Evolutionary conservation across 305 asterid genomes (phyloP).

Genomic region (Rubia balearica): DNA sequence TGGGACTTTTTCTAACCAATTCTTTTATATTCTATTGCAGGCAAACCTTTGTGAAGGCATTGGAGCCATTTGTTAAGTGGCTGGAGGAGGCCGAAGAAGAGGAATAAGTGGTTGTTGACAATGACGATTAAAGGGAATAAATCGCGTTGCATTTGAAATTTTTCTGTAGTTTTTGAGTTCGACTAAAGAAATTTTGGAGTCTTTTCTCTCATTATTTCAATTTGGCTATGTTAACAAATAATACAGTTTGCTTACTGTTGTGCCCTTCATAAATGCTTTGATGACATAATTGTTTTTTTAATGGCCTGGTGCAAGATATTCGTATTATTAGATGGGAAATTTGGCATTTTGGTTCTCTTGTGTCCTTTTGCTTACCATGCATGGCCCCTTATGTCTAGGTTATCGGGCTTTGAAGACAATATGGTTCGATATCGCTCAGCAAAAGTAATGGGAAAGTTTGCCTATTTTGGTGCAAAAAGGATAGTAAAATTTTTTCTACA

Average conservation of each 20-base stretch:
- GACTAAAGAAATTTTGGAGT: neutral
- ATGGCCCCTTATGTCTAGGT: no score
- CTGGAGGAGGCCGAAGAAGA: conserved; percentile 99
- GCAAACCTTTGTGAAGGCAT: conserved; percentile 78
- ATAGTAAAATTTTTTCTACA: no score
- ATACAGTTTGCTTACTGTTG: neutral
- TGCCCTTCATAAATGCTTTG: neutral
- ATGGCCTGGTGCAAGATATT: neutral
- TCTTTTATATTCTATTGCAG: conserved; percentile 30
- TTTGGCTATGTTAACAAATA: neutral
- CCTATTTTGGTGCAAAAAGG: no score
- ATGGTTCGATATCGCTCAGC: no score
- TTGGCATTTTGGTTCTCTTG: no score
- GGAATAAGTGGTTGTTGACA: conserved; percentile 36
- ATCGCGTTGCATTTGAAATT: neutral
- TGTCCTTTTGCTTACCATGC: no score
- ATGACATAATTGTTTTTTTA: neutral
- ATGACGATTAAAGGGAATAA: conserved; percentile 4
- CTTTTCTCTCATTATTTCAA: neutral
- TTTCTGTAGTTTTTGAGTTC: neutral
- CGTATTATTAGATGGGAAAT: neutral
- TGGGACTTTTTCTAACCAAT: neutral
- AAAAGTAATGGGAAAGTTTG: no score
- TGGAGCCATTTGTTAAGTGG: conserved; percentile 96
- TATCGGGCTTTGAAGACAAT: no score